Percentiles rank a stretch among this genome's conserved stretches.
These are phyloP conservation scores for Prunus dulcis DNA, from an alignment of 306 rosid species.

Conservation along the genomic window DNA sequence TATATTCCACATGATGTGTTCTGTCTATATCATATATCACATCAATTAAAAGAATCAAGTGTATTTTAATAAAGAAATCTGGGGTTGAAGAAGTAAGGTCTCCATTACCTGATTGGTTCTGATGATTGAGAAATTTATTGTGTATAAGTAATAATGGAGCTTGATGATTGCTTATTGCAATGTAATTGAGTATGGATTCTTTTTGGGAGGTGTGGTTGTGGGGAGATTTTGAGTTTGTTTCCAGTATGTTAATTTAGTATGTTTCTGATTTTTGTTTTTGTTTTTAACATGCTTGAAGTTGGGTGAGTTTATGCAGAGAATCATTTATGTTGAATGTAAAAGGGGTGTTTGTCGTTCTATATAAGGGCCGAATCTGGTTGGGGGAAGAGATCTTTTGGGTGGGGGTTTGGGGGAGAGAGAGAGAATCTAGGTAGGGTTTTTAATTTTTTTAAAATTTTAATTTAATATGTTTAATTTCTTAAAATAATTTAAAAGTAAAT, in stretches of 20 bases:
- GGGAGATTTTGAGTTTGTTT: background rate
- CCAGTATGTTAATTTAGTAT: background rate
- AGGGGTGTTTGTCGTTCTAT: background rate
- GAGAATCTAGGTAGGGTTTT: no score
- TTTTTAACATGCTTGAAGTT: background rate
- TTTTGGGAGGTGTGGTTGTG: background rate
- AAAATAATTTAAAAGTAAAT: no score
- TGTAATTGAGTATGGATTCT: background rate
- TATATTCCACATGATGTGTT: no score
- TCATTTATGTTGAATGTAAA: background rate
- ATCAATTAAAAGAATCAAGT: no score
- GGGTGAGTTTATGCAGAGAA: background rate
- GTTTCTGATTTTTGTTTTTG: background rate
- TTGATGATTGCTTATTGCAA: background rate
- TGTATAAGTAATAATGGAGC: background rate
- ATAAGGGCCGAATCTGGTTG: no score
- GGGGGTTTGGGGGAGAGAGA: no score
- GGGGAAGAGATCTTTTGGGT: no score
- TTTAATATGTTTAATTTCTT: no score
- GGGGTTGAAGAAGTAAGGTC: constrained; percentile 61
- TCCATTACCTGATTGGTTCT: background rate
- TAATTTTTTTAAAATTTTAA: no score
- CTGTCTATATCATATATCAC: no score
- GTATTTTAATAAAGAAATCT: no score
- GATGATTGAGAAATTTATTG: background rate